Evolutionary conservation across 2,329 filamentous ascomycete genomes (phyloP).

Genomic region (Mariannaea elegans): DNA sequence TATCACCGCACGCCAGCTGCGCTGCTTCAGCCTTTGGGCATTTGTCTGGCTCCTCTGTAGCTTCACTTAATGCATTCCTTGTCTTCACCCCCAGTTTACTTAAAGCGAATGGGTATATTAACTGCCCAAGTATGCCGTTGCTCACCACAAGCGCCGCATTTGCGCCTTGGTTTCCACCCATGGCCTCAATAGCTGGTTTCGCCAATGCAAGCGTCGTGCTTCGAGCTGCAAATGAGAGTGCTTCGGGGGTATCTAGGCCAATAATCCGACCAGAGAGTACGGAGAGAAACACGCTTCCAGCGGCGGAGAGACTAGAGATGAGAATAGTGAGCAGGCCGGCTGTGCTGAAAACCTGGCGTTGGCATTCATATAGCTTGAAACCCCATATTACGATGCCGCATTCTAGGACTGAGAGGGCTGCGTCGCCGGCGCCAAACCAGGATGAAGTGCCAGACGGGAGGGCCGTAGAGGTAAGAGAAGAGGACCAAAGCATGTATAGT

Average conservation of each 20-base stretch:
- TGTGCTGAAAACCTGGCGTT: slow-evolving; percentile 54
- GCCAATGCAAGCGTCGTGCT: slow-evolving; percentile 61
- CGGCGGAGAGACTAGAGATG: slow-evolving; percentile 49
- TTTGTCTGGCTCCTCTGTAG: background rate
- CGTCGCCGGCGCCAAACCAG: slow-evolving; percentile 58
- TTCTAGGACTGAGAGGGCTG: slow-evolving; percentile 58
- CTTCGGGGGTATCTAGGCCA: slow-evolving; percentile 46
- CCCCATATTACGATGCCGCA: slow-evolving; percentile 63
- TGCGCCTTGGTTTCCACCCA: slow-evolving; percentile 56
- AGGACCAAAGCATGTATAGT: slow-evolving; percentile 48
- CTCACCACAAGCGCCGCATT: slow-evolving; percentile 62
- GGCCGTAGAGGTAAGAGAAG: slow-evolving; percentile 10
- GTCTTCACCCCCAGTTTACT: slow-evolving; percentile 39
- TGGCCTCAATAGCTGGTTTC: slow-evolving; percentile 54
- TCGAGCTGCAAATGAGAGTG: slow-evolving; percentile 58
- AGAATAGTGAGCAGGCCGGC: slow-evolving; percentile 51
- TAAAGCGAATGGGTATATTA: slow-evolving; percentile 50
- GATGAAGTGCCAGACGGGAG: slow-evolving; percentile 26
- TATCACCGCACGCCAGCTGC: slow-evolving; percentile 39
- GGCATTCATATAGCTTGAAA: slow-evolving; percentile 62
- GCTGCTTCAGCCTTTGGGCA: slow-evolving; percentile 14
- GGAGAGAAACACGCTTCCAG: slow-evolving; percentile 53
- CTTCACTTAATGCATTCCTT: slow-evolving; percentile 5
- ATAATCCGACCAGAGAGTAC: slow-evolving; percentile 49
- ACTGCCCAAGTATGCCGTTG: slow-evolving; percentile 58